phyloP scores from a whole-genome alignment of 2,329 filamentous ascomycete species.

The Alternaria consortialis region DNA sequence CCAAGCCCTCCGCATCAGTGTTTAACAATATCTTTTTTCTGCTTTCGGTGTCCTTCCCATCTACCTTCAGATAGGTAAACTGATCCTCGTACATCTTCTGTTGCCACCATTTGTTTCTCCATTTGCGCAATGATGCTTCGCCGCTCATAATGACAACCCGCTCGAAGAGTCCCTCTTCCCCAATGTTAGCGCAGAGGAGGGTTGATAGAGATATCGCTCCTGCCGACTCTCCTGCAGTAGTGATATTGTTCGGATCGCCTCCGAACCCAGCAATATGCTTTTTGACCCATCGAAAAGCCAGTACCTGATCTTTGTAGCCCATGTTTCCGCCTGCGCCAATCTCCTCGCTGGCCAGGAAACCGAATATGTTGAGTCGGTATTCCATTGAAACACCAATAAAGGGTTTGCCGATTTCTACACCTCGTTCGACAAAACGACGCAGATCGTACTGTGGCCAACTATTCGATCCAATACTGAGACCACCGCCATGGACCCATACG shows the following conservation, averaged over 20 bases:
- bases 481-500: conserved; percentile 65
- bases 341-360: conserved; percentile 57
- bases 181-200: conserved; percentile 38
- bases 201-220: conserved; percentile 52
- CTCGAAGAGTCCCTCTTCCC: conserved; percentile 34
- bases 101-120: conserved; percentile 38
- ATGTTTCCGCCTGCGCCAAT: conserved; percentile 50
- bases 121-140: conserved; percentile 40
- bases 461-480: conserved; percentile 59
- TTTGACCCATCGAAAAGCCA: conserved; percentile 52
- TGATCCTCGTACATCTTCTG: conserved; percentile 39
- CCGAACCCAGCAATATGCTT: conserved; percentile 52
- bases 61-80: conserved; percentile 28
- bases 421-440: conserved; percentile 55
- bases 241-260: conserved; percentile 51
- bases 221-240: conserved; percentile 58
- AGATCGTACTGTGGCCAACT: conserved; percentile 63
- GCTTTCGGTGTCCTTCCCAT: conserved; percentile 14
- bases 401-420: conserved; percentile 54
- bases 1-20: conserved; percentile 30
- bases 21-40: conserved; percentile 25
- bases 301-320: conserved; percentile 47
- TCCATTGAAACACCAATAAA: conserved; percentile 55
- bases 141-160: conserved; percentile 45
- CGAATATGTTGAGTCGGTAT: conserved; percentile 43